Evolutionary conservation across 148 eudicot genomes (phyloP), one percentile per base, ranked within the genome.

Genomic region (Tetragonia tetragonoides): DNA sequence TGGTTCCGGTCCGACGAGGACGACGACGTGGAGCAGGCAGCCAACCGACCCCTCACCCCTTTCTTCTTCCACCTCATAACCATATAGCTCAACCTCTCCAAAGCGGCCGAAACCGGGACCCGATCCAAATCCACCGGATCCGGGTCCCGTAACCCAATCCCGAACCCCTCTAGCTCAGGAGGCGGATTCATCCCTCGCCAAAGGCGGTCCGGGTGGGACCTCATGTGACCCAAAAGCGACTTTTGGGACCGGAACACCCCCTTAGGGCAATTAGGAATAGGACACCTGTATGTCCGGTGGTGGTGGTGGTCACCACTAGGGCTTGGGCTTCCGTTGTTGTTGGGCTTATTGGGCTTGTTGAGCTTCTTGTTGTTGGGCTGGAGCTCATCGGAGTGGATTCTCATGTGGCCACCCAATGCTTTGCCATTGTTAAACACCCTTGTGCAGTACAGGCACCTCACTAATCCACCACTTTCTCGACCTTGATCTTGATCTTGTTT

Each of bases 181-280:
- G 92, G 93, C 0, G 89, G 91, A 1, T 78, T 74, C 75, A 88
- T 88, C 14, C 93, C 93, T 37, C 90, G 77, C 82, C 84, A 87
- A 0, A 72, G 79, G 21, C 90, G 83, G 4, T 90, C 88, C 4
- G 90, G 91, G 42, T 90, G 94, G 66, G 84, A 84, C 77, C 91
- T 85, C 91, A 90, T 85, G 77, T 90, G 94, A 20, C 94, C 94
- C 42, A 64, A 87, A 68, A 90, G 65, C 11, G 94, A 85, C 79
- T 90, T 90, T 61, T 70, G 10, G 3, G 90, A 82, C 4, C 73
- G 81, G 12, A 90, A 90, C 15, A 28, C 34, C 1, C 34, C 34
- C 34, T 28, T 28, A 28, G 34, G 34, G 34, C 34, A 28, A 1
- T 28, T 28, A 28, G 34, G 34, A 28, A 28, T 28, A 28, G 34